Evolutionary conservation across 2,329 filamentous ascomycete species (phyloP), one percentile per base, ranked within the genome.

Genomic region (Penicillium sp.): DNA sequence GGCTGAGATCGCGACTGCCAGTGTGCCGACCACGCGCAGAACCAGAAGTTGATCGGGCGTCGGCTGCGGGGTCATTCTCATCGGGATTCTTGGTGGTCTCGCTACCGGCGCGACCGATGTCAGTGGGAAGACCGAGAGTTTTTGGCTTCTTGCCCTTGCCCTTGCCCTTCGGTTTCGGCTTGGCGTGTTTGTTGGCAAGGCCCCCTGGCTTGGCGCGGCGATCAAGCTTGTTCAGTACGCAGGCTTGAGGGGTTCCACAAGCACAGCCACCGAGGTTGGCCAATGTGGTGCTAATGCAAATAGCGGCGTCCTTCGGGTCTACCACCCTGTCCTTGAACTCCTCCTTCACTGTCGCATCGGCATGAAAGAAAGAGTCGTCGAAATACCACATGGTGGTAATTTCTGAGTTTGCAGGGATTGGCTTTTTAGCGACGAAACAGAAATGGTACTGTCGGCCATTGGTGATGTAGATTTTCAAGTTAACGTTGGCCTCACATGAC

Each of bases 401-500:
- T 62, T 81, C 79, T 1, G 77, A 71, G 54, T 77, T 73, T n/a
- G 86, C 80, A 17, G 82, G 75, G 56, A 97, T 92, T 92, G 38
- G 88, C 82, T 53, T 84, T 66, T 90, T 90, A 67, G 91, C 92
- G 58, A 96, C 86, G 62, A 97, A 88, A 84, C 93, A 97, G 73
- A 97, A 96, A 71, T 94, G 91, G 70, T 93, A 96, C 63, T 93
- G 88, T 1, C 86, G 87, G 4, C 84, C 83, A 47, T 86, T 87
- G 2, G 90, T 90, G 48, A 97, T 84, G 64, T 92, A 90, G 0
- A 93, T 95, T 71, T 94, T 93, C 67, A 97, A 81, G 33, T 85
- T 83, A n/a, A 94, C 86, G 69, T 97, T 99, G 1, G 94, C 91
- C 60, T 85, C 86, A 78, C 94, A 99, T 68, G 94, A 97, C 64